Evolutionary conservation across 257 asterid species (phyloP), one percentile per base, ranked within the genome.

Genomic region (Nyctanthes arbortristis): DNA sequence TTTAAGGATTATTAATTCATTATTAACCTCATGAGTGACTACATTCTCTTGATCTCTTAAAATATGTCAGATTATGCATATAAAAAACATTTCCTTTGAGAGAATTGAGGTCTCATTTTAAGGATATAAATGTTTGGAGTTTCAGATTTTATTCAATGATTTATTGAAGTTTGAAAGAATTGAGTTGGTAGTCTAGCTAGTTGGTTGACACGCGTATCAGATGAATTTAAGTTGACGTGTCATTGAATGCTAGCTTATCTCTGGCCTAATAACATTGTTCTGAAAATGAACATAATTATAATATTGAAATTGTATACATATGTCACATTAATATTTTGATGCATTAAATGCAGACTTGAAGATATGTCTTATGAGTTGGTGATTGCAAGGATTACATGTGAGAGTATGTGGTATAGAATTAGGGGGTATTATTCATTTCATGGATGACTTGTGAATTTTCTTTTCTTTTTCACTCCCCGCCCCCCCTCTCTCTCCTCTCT

Each of bases 401-500:
- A n/a, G n/a, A 52, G 20, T 52, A 22, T 52, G 58, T 20, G 58
- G 29, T 49, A 29, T 18, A 49, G 29, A 49, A n/a, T n/a, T n/a
- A n/a, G n/a, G 22, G 29, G 5, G 9, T 49, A 29, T 20, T 52
- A 18, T 52, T 22, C 64, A 61, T 57, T 54, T 73, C 85, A 77
- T 73, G 76, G 37, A 63, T 62, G 67, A 33, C 74, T 13, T 73
- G 82, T 77, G 85, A 80, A 47, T 27, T n/a, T n/a, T n/a, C n/a
- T n/a, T n/a, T n/a, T n/a, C n/a, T n/a, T n/a, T n/a, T n/a, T n/a
- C n/a, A n/a, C n/a, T n/a, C n/a, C n/a, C n/a, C n/a, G n/a, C n/a
- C n/a, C n/a, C n/a, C n/a, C n/a, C n/a, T n/a, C n/a, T n/a, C n/a
- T n/a, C n/a, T n/a, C n/a, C n/a, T n/a, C n/a, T n/a, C n/a, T n/a